phyloP scores from a whole-genome alignment of 768 basidiomycete genomes.

The Psilocybe azurescens region DNA sequence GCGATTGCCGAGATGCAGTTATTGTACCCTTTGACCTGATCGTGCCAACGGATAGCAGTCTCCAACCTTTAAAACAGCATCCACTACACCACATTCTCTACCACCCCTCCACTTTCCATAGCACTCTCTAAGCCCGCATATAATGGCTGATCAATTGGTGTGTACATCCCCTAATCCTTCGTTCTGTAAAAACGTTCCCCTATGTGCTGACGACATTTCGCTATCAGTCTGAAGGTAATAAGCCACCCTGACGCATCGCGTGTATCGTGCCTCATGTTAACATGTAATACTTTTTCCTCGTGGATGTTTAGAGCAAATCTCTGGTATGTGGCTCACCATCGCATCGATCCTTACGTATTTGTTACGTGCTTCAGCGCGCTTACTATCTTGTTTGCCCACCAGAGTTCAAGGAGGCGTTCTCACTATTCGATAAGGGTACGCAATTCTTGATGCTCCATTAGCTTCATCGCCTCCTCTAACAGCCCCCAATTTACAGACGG shows the following conservation, averaged over 20 bases:
- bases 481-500: constrained; percentile 36
- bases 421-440: constrained; percentile 93
- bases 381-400: constrained; percentile 6
- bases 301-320: constrained; percentile 76
- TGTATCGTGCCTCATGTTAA: constrained; percentile 9
- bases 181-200: constrained; percentile 8
- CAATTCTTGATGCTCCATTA: background rate
- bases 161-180: constrained; percentile 24
- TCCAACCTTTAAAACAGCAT: constrained; percentile 11
- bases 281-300: constrained; percentile 8
- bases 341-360: background rate
- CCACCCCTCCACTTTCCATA: constrained; percentile 7
- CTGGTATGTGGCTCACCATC: constrained; percentile 57
- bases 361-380: background rate
- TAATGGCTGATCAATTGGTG: constrained; percentile 66
- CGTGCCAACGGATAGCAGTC: constrained; percentile 6
- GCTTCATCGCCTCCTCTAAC: too few species aligned
- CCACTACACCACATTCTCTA: constrained; percentile 12
- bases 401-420: constrained; percentile 99
- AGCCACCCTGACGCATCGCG: constrained; percentile 18
- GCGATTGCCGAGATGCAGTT: constrained; percentile 19
- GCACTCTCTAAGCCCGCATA: constrained; percentile 15
- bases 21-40: constrained; percentile 19
- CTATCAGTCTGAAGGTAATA: constrained; percentile 60
- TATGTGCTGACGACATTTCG: constrained; percentile 17